Conservation (phyloP, 164 flowering plant genomes). For the Liriodendron chinense region DNA sequence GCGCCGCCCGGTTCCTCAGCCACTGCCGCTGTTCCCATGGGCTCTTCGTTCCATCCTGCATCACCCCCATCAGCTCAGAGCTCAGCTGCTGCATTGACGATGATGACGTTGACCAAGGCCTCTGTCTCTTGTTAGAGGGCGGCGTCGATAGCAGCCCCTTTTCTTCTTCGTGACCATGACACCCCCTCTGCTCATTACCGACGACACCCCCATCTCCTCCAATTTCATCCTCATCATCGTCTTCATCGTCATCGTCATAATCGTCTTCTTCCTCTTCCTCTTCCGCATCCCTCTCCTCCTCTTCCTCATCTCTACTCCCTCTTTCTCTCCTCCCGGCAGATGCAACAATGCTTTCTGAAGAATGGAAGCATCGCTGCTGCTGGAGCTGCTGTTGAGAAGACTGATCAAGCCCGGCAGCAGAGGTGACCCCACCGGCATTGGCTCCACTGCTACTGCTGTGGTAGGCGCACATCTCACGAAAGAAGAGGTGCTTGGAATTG, state of each 20-base stretch:
- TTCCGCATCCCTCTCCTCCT: conserved; percentile 44
- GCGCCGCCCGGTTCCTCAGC: conserved; percentile 45
- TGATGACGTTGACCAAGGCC: conserved; percentile 19
- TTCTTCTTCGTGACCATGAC: conserved; percentile 5
- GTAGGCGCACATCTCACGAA: conserved; percentile 96
- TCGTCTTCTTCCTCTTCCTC: conserved; percentile 36
- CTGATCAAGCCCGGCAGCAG: conserved; percentile 14
- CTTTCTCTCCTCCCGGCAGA: conserved; percentile 27
- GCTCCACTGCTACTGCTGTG: conserved; percentile 53
- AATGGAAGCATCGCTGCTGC: conserved; percentile 40
- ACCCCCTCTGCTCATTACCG: conserved; percentile 1
- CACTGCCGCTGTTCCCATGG: conserved; percentile 71
- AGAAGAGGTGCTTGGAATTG: conserved; percentile 91
- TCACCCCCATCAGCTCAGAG: conserved; percentile 38
- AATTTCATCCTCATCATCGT: conserved; percentile 14
- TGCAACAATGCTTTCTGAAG: conserved; percentile 19
- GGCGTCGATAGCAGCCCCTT: conserved; percentile 18
- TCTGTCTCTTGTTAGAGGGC: conserved; percentile 18
- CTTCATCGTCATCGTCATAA: conserved; percentile 16
- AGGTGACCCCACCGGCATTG: conserved; percentile 22
- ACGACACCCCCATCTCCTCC: background rate
- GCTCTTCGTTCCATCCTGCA: conserved; percentile 55
- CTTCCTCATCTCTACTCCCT: conserved; percentile 32
- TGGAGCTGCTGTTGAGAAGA: conserved; percentile 25
- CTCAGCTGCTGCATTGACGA: conserved; percentile 40